Evolutionary conservation across 805 yeast species (phyloP).

Genomic region (Jamesozyma piceae): DNA sequence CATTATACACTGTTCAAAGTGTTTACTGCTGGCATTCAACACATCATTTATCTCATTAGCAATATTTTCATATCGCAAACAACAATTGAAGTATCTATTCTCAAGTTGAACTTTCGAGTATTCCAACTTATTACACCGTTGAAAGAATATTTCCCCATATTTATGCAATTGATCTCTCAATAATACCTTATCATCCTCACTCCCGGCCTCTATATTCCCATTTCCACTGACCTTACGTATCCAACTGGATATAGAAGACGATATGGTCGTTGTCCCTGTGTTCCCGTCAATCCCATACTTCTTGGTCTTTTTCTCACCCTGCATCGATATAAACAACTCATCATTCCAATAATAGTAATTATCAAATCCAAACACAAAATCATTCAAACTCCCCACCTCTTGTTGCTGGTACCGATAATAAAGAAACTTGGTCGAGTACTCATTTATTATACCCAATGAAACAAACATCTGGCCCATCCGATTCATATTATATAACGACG

Average conservation of each 20-base stretch:
- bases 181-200: slow-evolving; percentile 6
- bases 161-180: slow-evolving; percentile 13
- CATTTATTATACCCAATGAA: slow-evolving; percentile 15
- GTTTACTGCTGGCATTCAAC: background rate
- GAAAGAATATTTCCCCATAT: slow-evolving; percentile 3
- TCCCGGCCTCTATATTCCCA: background rate
- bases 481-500: slow-evolving; percentile 25
- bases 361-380: slow-evolving; percentile 5
- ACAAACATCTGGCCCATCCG: slow-evolving; percentile 28
- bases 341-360: slow-evolving; percentile 10
- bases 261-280: background rate
- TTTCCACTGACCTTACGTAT: slow-evolving; percentile 7
- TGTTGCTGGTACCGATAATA: background rate
- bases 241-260: slow-evolving; percentile 8
- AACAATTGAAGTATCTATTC: slow-evolving; percentile 7
- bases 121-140: slow-evolving; percentile 9
- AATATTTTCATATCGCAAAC: background rate
- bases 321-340: background rate
- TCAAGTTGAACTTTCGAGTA: slow-evolving; percentile 13
- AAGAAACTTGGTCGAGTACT: slow-evolving; percentile 1
- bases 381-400: background rate
- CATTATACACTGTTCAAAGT: background rate
- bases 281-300: background rate
- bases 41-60: background rate
- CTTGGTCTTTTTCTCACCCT: background rate